phyloP scores from a whole-genome alignment of 257 asterid species.

The Ligustrum vulgare region DNA sequence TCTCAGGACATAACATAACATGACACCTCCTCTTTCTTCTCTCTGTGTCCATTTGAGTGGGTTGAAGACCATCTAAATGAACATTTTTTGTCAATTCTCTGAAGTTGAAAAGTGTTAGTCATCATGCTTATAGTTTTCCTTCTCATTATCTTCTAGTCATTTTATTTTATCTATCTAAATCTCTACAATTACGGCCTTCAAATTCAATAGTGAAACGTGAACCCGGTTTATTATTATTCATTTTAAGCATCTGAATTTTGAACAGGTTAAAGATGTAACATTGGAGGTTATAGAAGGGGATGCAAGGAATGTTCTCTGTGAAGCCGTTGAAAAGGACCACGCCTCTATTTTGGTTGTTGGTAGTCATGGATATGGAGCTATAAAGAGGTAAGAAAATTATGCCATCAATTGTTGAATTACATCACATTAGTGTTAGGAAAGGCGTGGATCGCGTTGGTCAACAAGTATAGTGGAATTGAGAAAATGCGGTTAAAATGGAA shows the following conservation, averaged over 20 bases:
- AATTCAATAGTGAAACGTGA: too few relatives aligned
- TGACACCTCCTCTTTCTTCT: not conserved
- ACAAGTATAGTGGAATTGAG: too few relatives aligned
- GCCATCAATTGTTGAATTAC: not conserved
- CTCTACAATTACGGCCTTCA: not conserved
- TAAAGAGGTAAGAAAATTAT: conserved; percentile 58
- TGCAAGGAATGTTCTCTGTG: conserved; percentile 82
- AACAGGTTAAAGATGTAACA: conserved; percentile 55
- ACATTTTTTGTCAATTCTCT: not conserved
- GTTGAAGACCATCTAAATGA: not conserved
- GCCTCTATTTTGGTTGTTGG: conserved; percentile 82
- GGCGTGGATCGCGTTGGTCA: too few relatives aligned
- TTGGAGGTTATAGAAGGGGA: conserved; percentile 73
- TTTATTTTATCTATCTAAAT: not conserved
- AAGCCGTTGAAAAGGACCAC: conserved; percentile 76
- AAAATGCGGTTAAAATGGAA: too few relatives aligned
- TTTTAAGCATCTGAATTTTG: conserved; percentile 6
- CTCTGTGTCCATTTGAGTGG: not conserved
- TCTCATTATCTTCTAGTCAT: not conserved
- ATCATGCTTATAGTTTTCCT: too few relatives aligned
- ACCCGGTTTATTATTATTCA: not conserved
- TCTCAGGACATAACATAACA: not conserved
- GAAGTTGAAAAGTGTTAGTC: not conserved
- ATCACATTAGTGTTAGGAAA: too few relatives aligned
- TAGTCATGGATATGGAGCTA: conserved; percentile 95